phyloP scores from a whole-genome alignment of 306 rosid genomes.

The Echinosophora koreensis region DNA sequence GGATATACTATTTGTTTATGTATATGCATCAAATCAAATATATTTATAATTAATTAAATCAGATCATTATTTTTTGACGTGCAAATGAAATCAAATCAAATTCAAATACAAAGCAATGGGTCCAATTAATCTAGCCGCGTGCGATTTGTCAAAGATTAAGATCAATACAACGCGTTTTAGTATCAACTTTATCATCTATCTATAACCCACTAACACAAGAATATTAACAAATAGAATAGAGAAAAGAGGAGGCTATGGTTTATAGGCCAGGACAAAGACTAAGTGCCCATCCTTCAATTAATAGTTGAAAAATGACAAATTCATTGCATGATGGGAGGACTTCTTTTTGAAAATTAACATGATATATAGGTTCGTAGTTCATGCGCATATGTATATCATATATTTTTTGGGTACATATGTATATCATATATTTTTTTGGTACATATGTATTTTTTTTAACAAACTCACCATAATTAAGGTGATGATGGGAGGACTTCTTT shows the following conservation, averaged over 20 bases:
- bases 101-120: slow-evolving; percentile 53
- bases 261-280: slow-evolving; percentile 48
- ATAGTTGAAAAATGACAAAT: slow-evolving; percentile 64
- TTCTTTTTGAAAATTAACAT: slow-evolving; percentile 30
- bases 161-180: slow-evolving; percentile 64
- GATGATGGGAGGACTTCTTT: too few relatives aligned
- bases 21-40: slow-evolving; percentile 18
- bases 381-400: not conserved
- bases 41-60: not conserved
- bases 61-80: not conserved
- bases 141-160: slow-evolving; percentile 67
- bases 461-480: too few relatives aligned
- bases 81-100: slow-evolving; percentile 23
- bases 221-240: slow-evolving; percentile 33
- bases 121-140: slow-evolving; percentile 54
- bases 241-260: slow-evolving; percentile 44
- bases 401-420: not conserved
- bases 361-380: slow-evolving; percentile 20
- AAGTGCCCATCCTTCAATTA: slow-evolving; percentile 57
- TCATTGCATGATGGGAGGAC: slow-evolving; percentile 58
- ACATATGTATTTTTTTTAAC: too few relatives aligned
- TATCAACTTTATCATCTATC: slow-evolving; percentile 39
- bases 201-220: slow-evolving; percentile 37
- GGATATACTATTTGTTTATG: slow-evolving; percentile 23
- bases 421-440: not conserved